Evolutionary conservation across 1,139 yeast species (phyloP), one percentile per base, ranked within the genome.

Genomic region (Scheffersomyces stambukii): DNA sequence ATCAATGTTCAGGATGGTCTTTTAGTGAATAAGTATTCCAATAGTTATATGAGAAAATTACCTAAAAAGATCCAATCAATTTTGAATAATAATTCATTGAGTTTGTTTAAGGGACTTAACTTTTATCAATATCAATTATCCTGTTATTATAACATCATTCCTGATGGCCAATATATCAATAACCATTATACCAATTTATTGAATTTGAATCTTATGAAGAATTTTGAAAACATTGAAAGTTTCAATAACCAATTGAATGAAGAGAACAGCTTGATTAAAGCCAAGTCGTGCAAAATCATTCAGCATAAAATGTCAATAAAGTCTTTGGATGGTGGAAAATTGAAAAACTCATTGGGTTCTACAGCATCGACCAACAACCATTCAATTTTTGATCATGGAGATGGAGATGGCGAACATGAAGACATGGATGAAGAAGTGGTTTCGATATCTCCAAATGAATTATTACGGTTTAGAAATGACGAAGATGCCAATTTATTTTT

Each of bases 121-220:
- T 46, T 63, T 19, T 64, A 54, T 39, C 64, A 60, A 37, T 67
- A 67, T 44, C 60, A 62, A 59, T 42, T 57, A 25, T 63, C 70
- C 8, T 67, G 71, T 36, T 67, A 67, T 41, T 56, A 46, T 30
- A 67, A 67, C 33, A 41, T 49, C 17, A 48, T 57, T 4, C 72
- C 72, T 1, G 34, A 36, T 9, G 50, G 49, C 8, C 42, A 43
- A 12, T 42, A 40, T 26, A 37, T 53, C 12, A 59, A 63, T 35
- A 66, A 64, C 35, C 73, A 67, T 43, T 67, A 57, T 40, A 44
- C 61, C 8, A 53, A 56, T 12, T 43, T 67, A 15, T 42, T 67
- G 16, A 58, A 54, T 16, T 45, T 66, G 27, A 64, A 67, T 41
- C 50, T 67, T 30, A 48, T 64, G 31, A 66, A 66, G 38, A 60